Evolutionary conservation across 2,329 filamentous ascomycete species (phyloP).

Genomic region (Anthostomella pinea): DNA sequence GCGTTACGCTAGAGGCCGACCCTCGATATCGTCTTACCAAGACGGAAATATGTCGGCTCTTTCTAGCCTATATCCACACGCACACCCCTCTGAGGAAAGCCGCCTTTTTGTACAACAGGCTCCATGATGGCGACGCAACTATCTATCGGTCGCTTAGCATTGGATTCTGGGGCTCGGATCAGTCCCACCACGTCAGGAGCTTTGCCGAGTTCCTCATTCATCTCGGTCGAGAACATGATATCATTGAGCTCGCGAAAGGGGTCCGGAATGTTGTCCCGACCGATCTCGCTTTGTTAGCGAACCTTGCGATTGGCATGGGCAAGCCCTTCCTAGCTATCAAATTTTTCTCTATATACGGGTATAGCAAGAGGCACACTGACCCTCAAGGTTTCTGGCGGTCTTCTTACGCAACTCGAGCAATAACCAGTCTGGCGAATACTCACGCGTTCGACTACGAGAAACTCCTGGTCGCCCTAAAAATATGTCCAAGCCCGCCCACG

Average conservation of each 20-base stretch:
- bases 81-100: slow-evolving; percentile 12
- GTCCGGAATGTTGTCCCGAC: slow-evolving; percentile 10
- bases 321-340: slow-evolving; percentile 24
- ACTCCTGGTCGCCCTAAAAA: slow-evolving; percentile 14
- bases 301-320: slow-evolving; percentile 21
- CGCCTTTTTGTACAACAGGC: slow-evolving; percentile 1
- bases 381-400: slow-evolving; percentile 22
- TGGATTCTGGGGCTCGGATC: slow-evolving; percentile 20
- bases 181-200: slow-evolving; percentile 16
- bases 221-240: slow-evolving; percentile 24
- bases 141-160: slow-evolving; percentile 14
- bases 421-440: slow-evolving; percentile 17
- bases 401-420: slow-evolving; percentile 14
- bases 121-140: slow-evolving; percentile 1
- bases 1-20: slow-evolving; percentile 22
- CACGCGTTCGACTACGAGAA: slow-evolving; percentile 12
- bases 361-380: slow-evolving; percentile 9
- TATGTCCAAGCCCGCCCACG: slow-evolving; percentile 3
- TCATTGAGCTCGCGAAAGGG: slow-evolving; percentile 17
- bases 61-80: slow-evolving; percentile 18
- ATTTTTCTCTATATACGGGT: slow-evolving; percentile 16
- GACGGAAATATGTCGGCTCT: slow-evolving; percentile 24
- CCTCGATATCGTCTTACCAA: slow-evolving; percentile 10
- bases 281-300: slow-evolving; percentile 15
- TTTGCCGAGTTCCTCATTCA: slow-evolving; percentile 22